Percentiles rank a stretch among this genome's conserved stretches.
These are phyloP conservation scores for Pythium periplocum DNA, from an alignment of 352 stramenopile species.

Conservation along the genomic window DNA sequence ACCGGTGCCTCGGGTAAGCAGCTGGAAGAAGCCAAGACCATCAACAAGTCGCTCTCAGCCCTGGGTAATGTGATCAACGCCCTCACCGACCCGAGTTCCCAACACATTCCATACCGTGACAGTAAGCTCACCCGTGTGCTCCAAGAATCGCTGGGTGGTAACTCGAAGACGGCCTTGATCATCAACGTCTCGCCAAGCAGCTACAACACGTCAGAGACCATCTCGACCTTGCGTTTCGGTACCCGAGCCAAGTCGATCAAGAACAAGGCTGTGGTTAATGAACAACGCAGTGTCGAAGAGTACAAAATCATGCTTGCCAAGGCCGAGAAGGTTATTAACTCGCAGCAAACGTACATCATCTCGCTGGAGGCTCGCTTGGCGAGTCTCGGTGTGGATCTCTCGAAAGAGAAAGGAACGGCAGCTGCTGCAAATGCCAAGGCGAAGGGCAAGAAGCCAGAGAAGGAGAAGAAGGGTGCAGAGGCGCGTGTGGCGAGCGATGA, in stretches of 20 bases:
- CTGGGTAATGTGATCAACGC: slow-evolving; percentile 95
- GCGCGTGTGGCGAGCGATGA: background rate
- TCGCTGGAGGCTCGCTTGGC: slow-evolving; percentile 61
- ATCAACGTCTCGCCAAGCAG: slow-evolving; percentile 89
- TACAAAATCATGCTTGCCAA: slow-evolving; percentile 84
- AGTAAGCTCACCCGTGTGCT: slow-evolving; percentile 91
- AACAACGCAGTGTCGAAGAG: slow-evolving; percentile 87
- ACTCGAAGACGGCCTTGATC: slow-evolving; percentile 92
- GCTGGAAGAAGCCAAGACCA: slow-evolving; percentile 95
- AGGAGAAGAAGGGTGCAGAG: background rate
- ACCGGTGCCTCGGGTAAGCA: slow-evolving; percentile 85
- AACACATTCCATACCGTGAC: slow-evolving; percentile 88
- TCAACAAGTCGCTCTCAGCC: slow-evolving; percentile 93
- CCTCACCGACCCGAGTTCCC: slow-evolving; percentile 76
- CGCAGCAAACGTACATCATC: slow-evolving; percentile 82
- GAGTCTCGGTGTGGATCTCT: slow-evolving; percentile 20
- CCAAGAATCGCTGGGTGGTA: slow-evolving; percentile 92
- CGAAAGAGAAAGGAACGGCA: slow-evolving; percentile 12
- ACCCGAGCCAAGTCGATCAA: slow-evolving; percentile 92
- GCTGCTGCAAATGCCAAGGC: background rate
- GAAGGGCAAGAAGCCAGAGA: slow-evolving; percentile 2
- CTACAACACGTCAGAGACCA: slow-evolving; percentile 89
- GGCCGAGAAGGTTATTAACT: slow-evolving; percentile 74
- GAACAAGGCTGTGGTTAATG: slow-evolving; percentile 94
- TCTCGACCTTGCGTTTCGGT: slow-evolving; percentile 90